phyloP scores from a whole-genome alignment of 2,329 filamentous ascomycete genomes.

The Zasmidium angulare region DNA sequence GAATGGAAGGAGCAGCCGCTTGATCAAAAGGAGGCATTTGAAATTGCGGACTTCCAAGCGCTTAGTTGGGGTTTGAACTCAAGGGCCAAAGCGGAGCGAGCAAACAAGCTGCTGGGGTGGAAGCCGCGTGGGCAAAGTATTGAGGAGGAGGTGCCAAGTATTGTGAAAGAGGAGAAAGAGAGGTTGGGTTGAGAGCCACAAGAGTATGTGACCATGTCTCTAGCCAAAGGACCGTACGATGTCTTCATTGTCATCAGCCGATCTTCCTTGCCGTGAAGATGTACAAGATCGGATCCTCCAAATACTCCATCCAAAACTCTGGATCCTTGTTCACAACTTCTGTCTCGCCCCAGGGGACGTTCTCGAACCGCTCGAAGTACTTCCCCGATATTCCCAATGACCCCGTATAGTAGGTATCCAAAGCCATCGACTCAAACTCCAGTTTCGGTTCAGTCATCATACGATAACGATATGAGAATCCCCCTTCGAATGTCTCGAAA shows the following conservation, averaged over 20 bases:
- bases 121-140: slow-evolving; percentile 44
- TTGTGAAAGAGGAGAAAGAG: slow-evolving; percentile 32
- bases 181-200: slow-evolving; percentile 14
- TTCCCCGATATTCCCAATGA: background rate
- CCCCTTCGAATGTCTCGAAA: background rate
- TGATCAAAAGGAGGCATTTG: slow-evolving; percentile 48
- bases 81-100: slow-evolving; percentile 55
- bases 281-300: slow-evolving; percentile 3
- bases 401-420: background rate
- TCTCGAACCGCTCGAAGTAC: background rate
- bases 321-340: background rate
- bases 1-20: slow-evolving; percentile 57
- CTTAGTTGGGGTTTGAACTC: slow-evolving; percentile 63
- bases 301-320: slow-evolving; percentile 5
- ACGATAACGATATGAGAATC: background rate
- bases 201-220: background rate
- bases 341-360: background rate
- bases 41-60: slow-evolving; percentile 50
- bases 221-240: background rate
- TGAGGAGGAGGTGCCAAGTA: slow-evolving; percentile 31
- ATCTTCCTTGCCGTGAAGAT: slow-evolving; percentile 4
- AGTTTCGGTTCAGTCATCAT: background rate
- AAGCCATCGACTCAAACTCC: background rate
- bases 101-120: slow-evolving; percentile 62
- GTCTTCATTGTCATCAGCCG: background rate